A percentile compares a stretch with the other conserved stretches of the same genome.
Conservation (phyloP, 805 yeast species). For the Schizosaccharomyces japonicus region DNA sequence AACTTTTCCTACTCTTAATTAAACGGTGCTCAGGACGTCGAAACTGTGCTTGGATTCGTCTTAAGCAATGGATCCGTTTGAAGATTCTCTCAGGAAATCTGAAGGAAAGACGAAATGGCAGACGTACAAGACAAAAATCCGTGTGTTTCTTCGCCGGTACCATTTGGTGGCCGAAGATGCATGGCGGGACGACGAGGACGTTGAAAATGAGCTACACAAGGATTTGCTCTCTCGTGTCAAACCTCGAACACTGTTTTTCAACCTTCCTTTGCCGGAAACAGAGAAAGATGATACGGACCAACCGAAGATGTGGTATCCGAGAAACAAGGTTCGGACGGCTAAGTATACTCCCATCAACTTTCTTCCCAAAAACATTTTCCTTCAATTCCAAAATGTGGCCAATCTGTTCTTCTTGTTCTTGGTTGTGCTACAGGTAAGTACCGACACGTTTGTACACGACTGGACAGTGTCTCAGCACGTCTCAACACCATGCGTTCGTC, state of each 20-base stretch:
- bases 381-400: slow-evolving; percentile 75
- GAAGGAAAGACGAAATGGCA: neutral
- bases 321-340: slow-evolving; percentile 86
- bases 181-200: neutral
- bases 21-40: no score
- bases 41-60: no score
- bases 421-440: slow-evolving; percentile 44
- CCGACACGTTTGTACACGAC: no score
- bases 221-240: neutral
- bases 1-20: no score
- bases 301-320: slow-evolving; percentile 38
- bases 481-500: no score
- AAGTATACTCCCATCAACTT: slow-evolving; percentile 81
- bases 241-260: slow-evolving; percentile 25
- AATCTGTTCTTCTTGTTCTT: slow-evolving; percentile 63
- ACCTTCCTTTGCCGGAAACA: slow-evolving; percentile 25
- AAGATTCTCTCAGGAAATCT: neutral
- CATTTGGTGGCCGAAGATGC: neutral
- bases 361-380: slow-evolving; percentile 56
- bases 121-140: neutral
- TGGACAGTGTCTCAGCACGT: neutral
- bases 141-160: neutral
- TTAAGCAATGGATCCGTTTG: neutral
- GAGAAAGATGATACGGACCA: slow-evolving; percentile 29
- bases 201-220: neutral